Base-by-base conservation (phyloP, 805 yeast genomes). In the Ogataea siamensis region DNA sequence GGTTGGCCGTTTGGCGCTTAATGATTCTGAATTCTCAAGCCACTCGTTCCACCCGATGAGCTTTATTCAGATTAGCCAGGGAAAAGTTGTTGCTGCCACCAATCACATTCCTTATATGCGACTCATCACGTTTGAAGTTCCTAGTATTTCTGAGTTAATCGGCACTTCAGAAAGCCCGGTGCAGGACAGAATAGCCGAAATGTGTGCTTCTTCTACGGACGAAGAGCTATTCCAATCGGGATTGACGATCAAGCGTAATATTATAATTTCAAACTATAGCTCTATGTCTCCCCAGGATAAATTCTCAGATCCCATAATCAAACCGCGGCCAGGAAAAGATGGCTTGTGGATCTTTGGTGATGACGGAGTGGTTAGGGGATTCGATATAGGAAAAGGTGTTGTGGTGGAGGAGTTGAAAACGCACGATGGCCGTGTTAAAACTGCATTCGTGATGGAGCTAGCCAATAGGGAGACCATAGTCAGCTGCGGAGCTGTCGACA, bases 71-170 rank as follows among this genome's bases (percentile, higher is more conserved):
- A 57, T 59, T 5, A 37, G 47, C 2, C 27, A 32, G 17, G 25
- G 66, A 0, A 46, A 68, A 16, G 53, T 83, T 11, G 78, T 81
- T 0, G 71, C 84, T 6, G 87, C 80, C 0, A 87, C 96, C 0
- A 79, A 88, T 1, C 91, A 86, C 51, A 71, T 74, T 10, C 96
- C 96, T 4, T 83, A 69, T 51, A 76, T 84, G 85, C 60, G 95
- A 47, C 47, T 84, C 9, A 70, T 87, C 1, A 57, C 84, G 0
- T 68, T 79, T 0, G 55, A 64, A 20, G 44, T 79, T n/a, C 75
- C 78, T 1, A 17, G 45, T 2, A 15, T 59, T 9, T 21, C 28
- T 0, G 60, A 56, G 16, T 39, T 57, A 9, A 17, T 53, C 10
- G 21, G 32, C 13, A 34, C 23, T 4, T 29, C 36, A 8, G 32